These are phyloP conservation scores for Calycina marina DNA, from an alignment of 2,329 filamentous ascomycete species.

Conservation along the genomic window DNA sequence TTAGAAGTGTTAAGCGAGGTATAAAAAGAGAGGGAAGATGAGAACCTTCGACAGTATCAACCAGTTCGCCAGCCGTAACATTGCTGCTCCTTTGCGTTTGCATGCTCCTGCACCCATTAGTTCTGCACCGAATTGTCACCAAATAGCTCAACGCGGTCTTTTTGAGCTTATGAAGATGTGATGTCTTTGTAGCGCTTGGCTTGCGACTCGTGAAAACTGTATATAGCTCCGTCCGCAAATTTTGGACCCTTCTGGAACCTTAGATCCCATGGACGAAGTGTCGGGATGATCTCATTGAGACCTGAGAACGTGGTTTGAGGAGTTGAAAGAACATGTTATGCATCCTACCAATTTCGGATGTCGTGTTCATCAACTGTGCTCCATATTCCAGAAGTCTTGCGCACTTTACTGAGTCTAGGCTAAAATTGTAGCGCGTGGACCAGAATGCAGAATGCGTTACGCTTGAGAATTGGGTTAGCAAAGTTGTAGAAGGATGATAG, in stretches of 20 bases:
- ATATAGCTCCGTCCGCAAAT: slow-evolving; percentile 11
- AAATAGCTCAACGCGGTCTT: no score
- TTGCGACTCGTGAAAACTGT: slow-evolving; percentile 23
- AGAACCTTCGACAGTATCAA: no score
- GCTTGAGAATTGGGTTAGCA: no score
- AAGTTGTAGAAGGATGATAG: no score
- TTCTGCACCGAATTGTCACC: no score
- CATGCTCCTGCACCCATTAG: no score
- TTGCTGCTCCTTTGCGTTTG: background rate
- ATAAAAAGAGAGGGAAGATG: no score
- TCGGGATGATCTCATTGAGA: slow-evolving; percentile 32
- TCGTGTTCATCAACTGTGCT: slow-evolving; percentile 37
- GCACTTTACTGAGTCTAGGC: slow-evolving; percentile 24
- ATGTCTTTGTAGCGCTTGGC: no score
- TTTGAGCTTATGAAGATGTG: no score
- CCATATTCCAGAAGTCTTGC: slow-evolving; percentile 29
- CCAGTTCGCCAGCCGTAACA: no score
- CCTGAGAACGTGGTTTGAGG: slow-evolving; percentile 35
- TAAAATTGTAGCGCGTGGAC: slow-evolving; percentile 33
- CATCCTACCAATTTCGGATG: slow-evolving; percentile 34
- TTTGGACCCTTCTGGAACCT: slow-evolving; percentile 22
- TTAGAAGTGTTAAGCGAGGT: no score
- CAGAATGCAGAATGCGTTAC: slow-evolving; percentile 27
- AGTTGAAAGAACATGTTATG: slow-evolving; percentile 30
- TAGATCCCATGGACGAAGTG: slow-evolving; percentile 31